Base-by-base conservation (phyloP, 352 stramenopile species). In the Phytophthora nicotianae region DNA sequence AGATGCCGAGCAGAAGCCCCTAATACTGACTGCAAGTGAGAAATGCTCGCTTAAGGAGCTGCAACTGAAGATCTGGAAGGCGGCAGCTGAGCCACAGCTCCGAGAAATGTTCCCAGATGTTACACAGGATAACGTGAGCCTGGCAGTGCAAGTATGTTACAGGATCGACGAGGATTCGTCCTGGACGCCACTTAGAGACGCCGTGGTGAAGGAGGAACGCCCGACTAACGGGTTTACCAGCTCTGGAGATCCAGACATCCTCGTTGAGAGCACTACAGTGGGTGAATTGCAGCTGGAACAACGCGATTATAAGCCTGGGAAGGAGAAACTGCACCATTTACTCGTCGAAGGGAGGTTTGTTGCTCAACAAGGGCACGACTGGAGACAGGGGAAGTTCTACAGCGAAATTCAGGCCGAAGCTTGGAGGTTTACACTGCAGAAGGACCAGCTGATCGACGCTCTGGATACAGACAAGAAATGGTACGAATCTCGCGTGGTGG, bases 381-480 rank as follows among this genome's bases (percentile, higher is more conserved):
- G 79, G 81, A 74, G 74, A 24, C 66, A 81, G 7, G 65, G 66
- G 0, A 72, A 72, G 26, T 94, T 90, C 47, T 89, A 77, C 46
- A 94, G 78, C 35, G 67, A 89, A 20, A 77, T 94, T 27, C 50
- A 81, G 23, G 66, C 70, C 1, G 75, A 88, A 19, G 62, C 70
- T 8, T 96, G 87, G 87, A 66, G 85, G 9, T 88, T 82, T 37
- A 50, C 76, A 16, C 60, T 96, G 17, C 6, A 82, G 42, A 41
- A 70, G 10, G 72, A 67, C 11, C 72, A 96, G 33, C 67, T 92
- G 26, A 65, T 96, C 14, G 87, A 96, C 19, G 87, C 83, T 0
- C 33, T 74, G n/a, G 87, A 96, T 61, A 91, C 80, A 5, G 74
- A 89, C 49, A 77, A 83, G 6, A 90, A 93, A 45, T 96, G 87